These are phyloP conservation scores for Saccharum officinarum DNA, from an alignment of 176 grass and related monocot species.

Conservation along the genomic window DNA sequence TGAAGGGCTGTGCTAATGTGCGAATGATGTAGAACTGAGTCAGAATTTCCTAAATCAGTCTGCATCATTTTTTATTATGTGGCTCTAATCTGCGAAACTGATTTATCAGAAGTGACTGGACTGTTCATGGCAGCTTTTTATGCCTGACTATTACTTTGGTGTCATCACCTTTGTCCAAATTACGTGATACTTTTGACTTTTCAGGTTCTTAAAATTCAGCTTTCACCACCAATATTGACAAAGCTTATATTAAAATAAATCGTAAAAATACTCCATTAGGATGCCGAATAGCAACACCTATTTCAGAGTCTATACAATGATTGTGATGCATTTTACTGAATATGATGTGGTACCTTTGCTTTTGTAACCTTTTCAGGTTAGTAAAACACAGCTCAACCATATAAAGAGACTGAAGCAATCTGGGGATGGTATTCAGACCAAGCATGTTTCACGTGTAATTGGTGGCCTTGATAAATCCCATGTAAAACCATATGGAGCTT, in stretches of 20 bases:
- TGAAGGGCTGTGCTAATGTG: background rate
- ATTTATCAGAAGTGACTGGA: background rate
- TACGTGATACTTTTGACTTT: background rate
- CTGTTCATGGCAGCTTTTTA: background rate
- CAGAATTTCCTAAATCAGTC: conserved; percentile 5
- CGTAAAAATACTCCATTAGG: background rate
- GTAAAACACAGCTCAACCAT: conserved; percentile 51
- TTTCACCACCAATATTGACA: background rate
- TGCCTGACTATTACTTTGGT: conserved; percentile 7
- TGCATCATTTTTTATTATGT: background rate
- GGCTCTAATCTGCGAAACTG: background rate
- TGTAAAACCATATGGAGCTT: conserved; percentile 47
- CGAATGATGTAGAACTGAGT: background rate
- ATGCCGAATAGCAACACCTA: background rate
- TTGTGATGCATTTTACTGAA: background rate
- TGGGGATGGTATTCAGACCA: conserved; percentile 58
- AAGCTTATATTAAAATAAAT: background rate
- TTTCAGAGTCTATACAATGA: background rate
- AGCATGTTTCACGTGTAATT: conserved; percentile 50
- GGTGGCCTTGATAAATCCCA: conserved; percentile 56
- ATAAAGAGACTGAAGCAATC: conserved; percentile 62
- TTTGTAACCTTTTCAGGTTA: conserved; percentile 48
- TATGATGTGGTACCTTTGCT: background rate
- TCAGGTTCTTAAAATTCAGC: background rate
- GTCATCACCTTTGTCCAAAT: background rate